Evolutionary conservation across 2,329 filamentous ascomycete genomes (phyloP), one percentile per base, ranked within the genome.

Genomic region (Chaetomium olivaceum): DNA sequence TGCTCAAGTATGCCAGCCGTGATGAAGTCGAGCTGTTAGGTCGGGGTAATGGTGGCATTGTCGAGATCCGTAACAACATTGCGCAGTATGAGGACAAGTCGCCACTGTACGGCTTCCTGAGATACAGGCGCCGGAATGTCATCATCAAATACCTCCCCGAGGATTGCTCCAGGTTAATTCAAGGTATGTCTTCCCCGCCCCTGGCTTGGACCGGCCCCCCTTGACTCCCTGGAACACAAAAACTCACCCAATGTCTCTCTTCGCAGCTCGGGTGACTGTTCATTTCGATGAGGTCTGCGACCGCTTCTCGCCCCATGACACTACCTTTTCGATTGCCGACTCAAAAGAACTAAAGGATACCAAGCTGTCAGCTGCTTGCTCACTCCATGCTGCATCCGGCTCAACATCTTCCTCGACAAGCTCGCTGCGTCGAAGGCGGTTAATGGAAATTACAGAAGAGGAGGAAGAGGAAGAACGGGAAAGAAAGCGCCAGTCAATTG

Each of bases 381-480:
- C 93, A 52, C 82, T 97, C 62, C 93, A 97, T 78, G 91, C 93
- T 48, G 92, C 93, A 8, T 92, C 92, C 14, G 90, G 89, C 48
- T 96, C 94, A 23, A 91, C 89, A 70, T 92, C 90, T 29, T 96
- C 93, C 12, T 94, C 92, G 4, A 91, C 87, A 58, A 93, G 91
- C 75, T 96, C 92, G 5, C 81, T 93, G 70, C 87, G 90, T 66
- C 85, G 89, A 74, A 87, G 89, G 72, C 89, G 91, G 70, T 81
- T 98, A 72, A 90, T 94, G 80, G 94, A 96, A 79, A 97, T 98
- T 75, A 89, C 90, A n/a, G 95, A 98, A 78, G 91, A 90, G 62
- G 92, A 96, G 74, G 93, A 96, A 73, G 87, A 89, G 52, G 79
- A 81, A 66, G 80, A 83, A 66, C 78, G 85, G 69, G 81, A 86